phyloP scores from a whole-genome alignment of 495 filamentous ascomycete genomes.

The Hypoxylon rickii region DNA sequence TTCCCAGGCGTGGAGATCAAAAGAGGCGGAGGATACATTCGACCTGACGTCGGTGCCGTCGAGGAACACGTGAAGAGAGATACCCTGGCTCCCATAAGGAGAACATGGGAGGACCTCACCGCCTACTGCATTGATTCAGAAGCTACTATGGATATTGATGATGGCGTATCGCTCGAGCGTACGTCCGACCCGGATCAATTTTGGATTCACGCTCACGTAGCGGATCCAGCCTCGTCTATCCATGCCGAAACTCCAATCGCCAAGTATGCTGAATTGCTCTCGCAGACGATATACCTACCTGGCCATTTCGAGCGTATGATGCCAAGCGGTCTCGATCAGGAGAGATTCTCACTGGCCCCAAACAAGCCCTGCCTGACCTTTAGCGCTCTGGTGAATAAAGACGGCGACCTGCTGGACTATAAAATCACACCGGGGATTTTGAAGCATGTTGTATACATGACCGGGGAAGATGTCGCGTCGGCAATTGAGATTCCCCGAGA shows the following conservation, averaged over 20 bases:
- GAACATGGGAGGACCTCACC: constrained; percentile 69
- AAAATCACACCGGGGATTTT: constrained; percentile 74
- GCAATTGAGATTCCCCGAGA: constrained; percentile 49
- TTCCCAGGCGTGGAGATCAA: constrained; percentile 56
- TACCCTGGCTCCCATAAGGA: constrained; percentile 63
- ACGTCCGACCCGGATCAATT: constrained; percentile 61
- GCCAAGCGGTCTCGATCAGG: constrained; percentile 56
- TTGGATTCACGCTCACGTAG: constrained; percentile 90
- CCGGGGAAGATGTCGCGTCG: constrained; percentile 59
- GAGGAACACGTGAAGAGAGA: constrained; percentile 39
- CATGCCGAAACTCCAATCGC: constrained; percentile 59
- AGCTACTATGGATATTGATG: constrained; percentile 79
- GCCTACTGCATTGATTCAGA: constrained; percentile 85
- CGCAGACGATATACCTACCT: constrained; percentile 73
- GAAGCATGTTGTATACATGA: constrained; percentile 74
- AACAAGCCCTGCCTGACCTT: constrained; percentile 78
- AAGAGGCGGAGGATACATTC: constrained; percentile 43
- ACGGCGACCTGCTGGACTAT: constrained; percentile 68
- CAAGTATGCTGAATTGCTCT: constrained; percentile 65
- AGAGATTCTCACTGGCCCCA: constrained; percentile 69
- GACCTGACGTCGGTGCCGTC: constrained; percentile 39
- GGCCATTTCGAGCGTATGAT: constrained; percentile 79
- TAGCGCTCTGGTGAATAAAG: constrained; percentile 67
- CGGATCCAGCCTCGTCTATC: constrained; percentile 91
- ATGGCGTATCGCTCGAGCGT: constrained; percentile 80